Base-by-base conservation (phyloP, 2,329 filamentous ascomycete species). In the Nannizzia gypsea region DNA sequence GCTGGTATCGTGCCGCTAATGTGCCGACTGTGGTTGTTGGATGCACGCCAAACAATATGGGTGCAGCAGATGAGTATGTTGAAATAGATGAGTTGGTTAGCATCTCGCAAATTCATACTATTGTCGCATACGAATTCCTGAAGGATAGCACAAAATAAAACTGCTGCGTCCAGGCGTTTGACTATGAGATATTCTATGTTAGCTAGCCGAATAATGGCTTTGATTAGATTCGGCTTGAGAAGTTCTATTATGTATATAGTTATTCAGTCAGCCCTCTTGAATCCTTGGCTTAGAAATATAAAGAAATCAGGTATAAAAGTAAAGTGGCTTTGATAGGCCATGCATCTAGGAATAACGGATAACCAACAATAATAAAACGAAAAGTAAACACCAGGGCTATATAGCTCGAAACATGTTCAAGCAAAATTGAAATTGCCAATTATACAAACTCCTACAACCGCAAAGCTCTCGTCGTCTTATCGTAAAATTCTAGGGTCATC, bases 401-500 rank as follows among this genome's bases (percentile, higher is more conserved):
- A 17, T 8, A 40, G 36, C n/a, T 24, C 42, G 17, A 46, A 36
- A 31, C 5, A 15, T 26, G 44, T 22, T 28, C 2, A 36, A 55
- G 24, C 17, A 38, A 38, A 26, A n/a, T n/a, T n/a, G n/a, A n/a
- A 26, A 28, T 31, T 22, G 3, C 2, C 22, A 3, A 9, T 26
- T 6, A 9, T 24, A 54, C 28, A 20, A 31, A 15, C 13, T 24
- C 48, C 11, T 54, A 54, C 11, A 54, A 34, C 6, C 50, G 50
- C 26, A 54, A 20, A 46, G 74, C 74, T 52, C 74, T 67, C 26
- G 74, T 76, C 34, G 73, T 75, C 66, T 77, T 77, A 63, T 97
- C 92, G 71, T 89, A 96, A 75, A 96, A 96, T 75, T 96, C 91
- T 69, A 96, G 74, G 42, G 91, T 96, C 76, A 95, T 79, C 15